Conservation (phyloP, 192 early-diverging fungal species). For the Coemansia sp. region DNA sequence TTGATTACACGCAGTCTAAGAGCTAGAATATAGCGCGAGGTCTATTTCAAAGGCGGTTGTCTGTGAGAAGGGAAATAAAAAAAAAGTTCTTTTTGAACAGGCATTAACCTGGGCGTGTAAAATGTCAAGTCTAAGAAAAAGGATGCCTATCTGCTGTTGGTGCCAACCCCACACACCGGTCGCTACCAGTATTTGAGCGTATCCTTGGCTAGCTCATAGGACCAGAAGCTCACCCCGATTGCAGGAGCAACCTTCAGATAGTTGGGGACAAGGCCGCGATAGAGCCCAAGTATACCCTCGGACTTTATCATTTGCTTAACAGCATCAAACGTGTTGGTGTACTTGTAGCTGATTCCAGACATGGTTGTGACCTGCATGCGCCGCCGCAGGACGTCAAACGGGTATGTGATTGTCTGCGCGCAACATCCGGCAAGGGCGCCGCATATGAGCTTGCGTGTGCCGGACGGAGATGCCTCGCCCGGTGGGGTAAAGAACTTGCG, state of each 20-base stretch:
- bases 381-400: constrained; percentile 74
- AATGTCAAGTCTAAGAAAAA: background rate
- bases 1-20: constrained; percentile 29
- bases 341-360: constrained; percentile 67
- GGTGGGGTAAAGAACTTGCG: constrained; percentile 66
- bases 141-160: background rate
- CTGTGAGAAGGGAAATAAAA: background rate
- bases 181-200: constrained; percentile 54
- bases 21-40: constrained; percentile 15
- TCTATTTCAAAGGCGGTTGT: too few relatives aligned
- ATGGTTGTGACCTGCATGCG: constrained; percentile 79
- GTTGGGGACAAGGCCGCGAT: constrained; percentile 78
- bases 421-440: constrained; percentile 77
- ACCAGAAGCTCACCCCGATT: constrained; percentile 79
- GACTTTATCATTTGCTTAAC: constrained; percentile 60
- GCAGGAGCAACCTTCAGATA: constrained; percentile 84
- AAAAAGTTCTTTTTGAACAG: background rate
- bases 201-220: constrained; percentile 78
- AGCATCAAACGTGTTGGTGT: constrained; percentile 71
- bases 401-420: constrained; percentile 81
- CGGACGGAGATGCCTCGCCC: constrained; percentile 60
- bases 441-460: constrained; percentile 63
- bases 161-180: background rate
- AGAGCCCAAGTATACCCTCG: constrained; percentile 70
- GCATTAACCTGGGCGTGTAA: background rate